Conservation (phyloP, 345 rosid species). For the Kernera saxatilis region DNA sequence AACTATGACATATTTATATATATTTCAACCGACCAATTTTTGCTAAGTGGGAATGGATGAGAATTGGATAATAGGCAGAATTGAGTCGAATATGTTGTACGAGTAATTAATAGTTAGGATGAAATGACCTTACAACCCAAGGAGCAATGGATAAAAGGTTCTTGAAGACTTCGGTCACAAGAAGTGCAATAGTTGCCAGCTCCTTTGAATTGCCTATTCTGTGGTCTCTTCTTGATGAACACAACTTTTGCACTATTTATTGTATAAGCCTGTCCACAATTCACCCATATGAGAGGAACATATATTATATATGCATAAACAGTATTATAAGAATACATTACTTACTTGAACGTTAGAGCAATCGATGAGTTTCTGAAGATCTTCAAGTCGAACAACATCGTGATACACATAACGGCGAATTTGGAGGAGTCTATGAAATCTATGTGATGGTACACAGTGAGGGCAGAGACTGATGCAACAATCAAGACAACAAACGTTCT, state of each 20-base stretch:
- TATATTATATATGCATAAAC: not conserved
- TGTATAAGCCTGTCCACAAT: slow-evolving; percentile 62
- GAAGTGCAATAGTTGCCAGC: slow-evolving; percentile 89
- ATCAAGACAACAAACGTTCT: slow-evolving; percentile 85
- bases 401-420: slow-evolving; percentile 95
- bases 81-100: not conserved
- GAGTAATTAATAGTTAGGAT: not conserved
- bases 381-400: slow-evolving; percentile 92
- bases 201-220: slow-evolving; percentile 88
- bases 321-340: not conserved
- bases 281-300: not conserved
- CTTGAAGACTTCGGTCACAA: slow-evolving; percentile 94
- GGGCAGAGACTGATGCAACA: slow-evolving; percentile 92
- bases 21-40: not conserved
- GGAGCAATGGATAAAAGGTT: slow-evolving; percentile 89
- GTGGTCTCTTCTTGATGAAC: slow-evolving; percentile 95
- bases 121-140: slow-evolving; percentile 80
- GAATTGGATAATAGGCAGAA: not conserved
- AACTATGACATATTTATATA: not conserved
- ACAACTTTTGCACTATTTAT: slow-evolving; percentile 93
- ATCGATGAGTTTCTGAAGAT: slow-evolving; percentile 83
- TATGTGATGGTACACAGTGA: slow-evolving; percentile 84
- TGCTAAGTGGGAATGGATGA: not conserved
- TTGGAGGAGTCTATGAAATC: slow-evolving; percentile 86
- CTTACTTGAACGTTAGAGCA: slow-evolving; percentile 90